Percentiles rank a stretch among this genome's conserved stretches.
phyloP scores from a whole-genome alignment of 148 eudicot genomes.

The Rhododendron simsii region DNA sequence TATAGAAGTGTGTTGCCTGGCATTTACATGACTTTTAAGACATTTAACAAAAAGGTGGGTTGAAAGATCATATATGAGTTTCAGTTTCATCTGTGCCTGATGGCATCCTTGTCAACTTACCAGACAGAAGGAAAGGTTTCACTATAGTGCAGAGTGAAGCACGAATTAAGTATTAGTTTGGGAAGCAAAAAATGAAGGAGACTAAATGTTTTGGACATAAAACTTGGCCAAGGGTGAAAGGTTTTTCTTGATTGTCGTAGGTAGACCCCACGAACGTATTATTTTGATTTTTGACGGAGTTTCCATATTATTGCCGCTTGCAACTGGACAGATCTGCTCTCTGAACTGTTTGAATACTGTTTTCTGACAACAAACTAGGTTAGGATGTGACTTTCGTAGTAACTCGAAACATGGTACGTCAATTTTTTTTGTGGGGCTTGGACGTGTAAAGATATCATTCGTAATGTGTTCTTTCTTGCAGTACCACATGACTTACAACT shows the following conservation, averaged over 20 bases:
- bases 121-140: background rate
- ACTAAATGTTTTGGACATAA: background rate
- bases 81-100: background rate
- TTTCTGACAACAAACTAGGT: background rate
- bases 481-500: background rate
- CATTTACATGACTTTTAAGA: background rate
- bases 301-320: background rate
- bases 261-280: background rate
- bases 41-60: background rate
- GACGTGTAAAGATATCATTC: background rate
- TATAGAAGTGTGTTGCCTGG: background rate
- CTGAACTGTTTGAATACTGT: background rate
- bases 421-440: background rate
- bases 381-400: background rate
- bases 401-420: background rate
- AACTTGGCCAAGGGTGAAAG: background rate
- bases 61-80: background rate
- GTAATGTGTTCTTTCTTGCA: background rate
- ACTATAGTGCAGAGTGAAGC: background rate
- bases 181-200: background rate
- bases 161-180: background rate
- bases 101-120: background rate
- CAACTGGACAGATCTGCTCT: background rate
- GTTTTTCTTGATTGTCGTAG: background rate
- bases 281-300: background rate